These are phyloP conservation scores for Mortierella sp. DNA, from an alignment of 371 early-diverging fungal genomes.

Conservation along the genomic window DNA sequence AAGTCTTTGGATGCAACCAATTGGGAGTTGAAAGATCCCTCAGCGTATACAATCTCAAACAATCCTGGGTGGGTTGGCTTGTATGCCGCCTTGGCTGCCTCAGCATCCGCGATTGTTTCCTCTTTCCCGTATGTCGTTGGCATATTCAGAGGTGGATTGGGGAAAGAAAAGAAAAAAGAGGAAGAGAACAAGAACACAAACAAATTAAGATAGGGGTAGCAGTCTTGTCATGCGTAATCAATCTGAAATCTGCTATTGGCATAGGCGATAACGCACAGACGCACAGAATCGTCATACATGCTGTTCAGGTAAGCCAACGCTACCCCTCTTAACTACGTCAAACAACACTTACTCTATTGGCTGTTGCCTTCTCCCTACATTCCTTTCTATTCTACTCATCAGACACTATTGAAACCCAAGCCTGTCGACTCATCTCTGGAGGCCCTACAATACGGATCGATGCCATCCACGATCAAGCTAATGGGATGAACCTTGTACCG, in stretches of 20 bases:
- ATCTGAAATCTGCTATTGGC: too few relatives aligned
- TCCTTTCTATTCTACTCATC: neutral
- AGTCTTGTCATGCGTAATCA: too few relatives aligned
- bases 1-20: constrained; percentile 65
- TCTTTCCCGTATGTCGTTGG: constrained; percentile 25
- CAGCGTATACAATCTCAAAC: constrained; percentile 62
- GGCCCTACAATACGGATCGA: constrained; percentile 17
- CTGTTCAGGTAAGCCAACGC: too few relatives aligned
- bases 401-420: constrained; percentile 28
- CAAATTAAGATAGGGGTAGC: too few relatives aligned
- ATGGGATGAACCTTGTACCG: constrained; percentile 26
- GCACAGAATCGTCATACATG: too few relatives aligned
- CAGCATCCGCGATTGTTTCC: constrained; percentile 38
- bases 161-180: too few relatives aligned
- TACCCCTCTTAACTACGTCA: too few relatives aligned
- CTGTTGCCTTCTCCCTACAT: too few relatives aligned
- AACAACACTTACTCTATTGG: too few relatives aligned
- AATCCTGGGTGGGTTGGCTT: constrained; percentile 62
- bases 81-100: constrained; percentile 36
- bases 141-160: constrained; percentile 7
- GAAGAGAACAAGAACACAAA: too few relatives aligned
- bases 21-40: constrained; percentile 64
- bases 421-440: constrained; percentile 26
- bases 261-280: too few relatives aligned
- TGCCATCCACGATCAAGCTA: constrained; percentile 23